A percentile compares a stretch with the other conserved stretches of the same genome.
These are phyloP conservation scores for Narthecium ossifragum DNA, from an alignment of 106 monocot genomes.

Conservation along the genomic window DNA sequence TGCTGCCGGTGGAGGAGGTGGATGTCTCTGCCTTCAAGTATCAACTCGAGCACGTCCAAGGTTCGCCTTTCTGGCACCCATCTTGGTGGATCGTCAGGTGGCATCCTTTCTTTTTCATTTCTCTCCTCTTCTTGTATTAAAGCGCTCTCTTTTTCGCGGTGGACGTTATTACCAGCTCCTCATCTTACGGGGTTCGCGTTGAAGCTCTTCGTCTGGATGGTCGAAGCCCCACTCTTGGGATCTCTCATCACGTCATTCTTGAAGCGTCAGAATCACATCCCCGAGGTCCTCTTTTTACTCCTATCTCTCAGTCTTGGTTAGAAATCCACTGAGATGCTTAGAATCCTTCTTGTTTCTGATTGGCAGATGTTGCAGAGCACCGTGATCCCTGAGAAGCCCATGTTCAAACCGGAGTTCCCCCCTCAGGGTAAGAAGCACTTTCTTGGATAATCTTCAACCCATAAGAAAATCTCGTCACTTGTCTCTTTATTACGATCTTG, in stretches of 20 bases:
- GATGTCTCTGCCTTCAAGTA: slow-evolving; percentile 73
- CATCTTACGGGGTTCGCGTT: slow-evolving; percentile 58
- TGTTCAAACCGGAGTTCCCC: slow-evolving; percentile 85
- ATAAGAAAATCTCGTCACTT: too few relatives aligned
- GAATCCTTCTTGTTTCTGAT: not conserved
- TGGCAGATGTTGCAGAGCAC: slow-evolving; percentile 65
- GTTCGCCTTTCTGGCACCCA: slow-evolving; percentile 4
- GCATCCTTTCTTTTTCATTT: not conserved
- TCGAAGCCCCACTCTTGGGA: slow-evolving; percentile 59
- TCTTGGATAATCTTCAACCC: too few relatives aligned
- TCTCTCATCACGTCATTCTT: slow-evolving; percentile 32
- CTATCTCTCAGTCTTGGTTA: not conserved
- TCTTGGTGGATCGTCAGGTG: too few relatives aligned
- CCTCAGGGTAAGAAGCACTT: slow-evolving; percentile 80
- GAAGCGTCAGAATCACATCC: slow-evolving; percentile 57
- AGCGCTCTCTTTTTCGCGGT: not conserved
- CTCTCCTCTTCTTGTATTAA: not conserved
- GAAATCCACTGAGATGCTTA: not conserved
- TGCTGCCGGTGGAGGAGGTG: slow-evolving; percentile 78
- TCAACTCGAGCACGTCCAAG: slow-evolving; percentile 35
- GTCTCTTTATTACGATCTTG: too few relatives aligned
- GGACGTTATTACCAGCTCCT: slow-evolving; percentile 43
- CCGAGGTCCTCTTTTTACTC: slow-evolving; percentile 28
- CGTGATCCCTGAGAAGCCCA: slow-evolving; percentile 75
- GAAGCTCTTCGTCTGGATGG: slow-evolving; percentile 62